These are phyloP conservation scores for Dryas alaskensis DNA, from an alignment of 306 rosid genomes.

Conservation along the genomic window DNA sequence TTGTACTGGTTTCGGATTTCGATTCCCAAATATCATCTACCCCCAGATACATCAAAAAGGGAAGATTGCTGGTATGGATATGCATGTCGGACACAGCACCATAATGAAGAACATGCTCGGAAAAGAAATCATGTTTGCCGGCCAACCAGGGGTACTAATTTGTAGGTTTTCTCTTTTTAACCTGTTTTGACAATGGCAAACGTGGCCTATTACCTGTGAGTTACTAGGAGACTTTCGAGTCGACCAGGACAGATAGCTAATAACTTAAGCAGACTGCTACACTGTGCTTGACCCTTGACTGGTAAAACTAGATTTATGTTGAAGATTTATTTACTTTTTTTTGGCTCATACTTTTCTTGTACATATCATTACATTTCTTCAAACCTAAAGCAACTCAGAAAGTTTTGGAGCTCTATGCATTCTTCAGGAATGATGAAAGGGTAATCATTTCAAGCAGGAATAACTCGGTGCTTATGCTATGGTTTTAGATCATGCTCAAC, in stretches of 20 bases:
- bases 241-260: too few relatives aligned
- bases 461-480: too few relatives aligned
- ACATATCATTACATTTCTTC: too few relatives aligned
- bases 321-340: background rate
- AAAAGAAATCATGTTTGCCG: slow-evolving; percentile 87
- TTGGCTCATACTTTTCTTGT: background rate
- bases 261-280: too few relatives aligned
- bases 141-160: slow-evolving; percentile 51
- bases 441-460: too few relatives aligned
- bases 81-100: slow-evolving; percentile 88
- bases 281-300: too few relatives aligned
- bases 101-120: slow-evolving; percentile 71
- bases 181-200: background rate
- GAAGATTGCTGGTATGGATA: slow-evolving; percentile 98
- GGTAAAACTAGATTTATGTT: background rate
- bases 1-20: slow-evolving; percentile 87
- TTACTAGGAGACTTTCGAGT: background rate
- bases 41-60: slow-evolving; percentile 54
- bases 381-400: too few relatives aligned
- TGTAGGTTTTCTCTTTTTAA: background rate
- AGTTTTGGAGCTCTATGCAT: background rate
- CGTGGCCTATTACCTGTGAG: background rate
- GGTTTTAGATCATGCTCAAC: too few relatives aligned
- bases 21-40: slow-evolving; percentile 49
- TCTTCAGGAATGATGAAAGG: background rate